Evolutionary conservation across 164 flowering plant species (phyloP).

Genomic region (Pachysandra terminalis): DNA sequence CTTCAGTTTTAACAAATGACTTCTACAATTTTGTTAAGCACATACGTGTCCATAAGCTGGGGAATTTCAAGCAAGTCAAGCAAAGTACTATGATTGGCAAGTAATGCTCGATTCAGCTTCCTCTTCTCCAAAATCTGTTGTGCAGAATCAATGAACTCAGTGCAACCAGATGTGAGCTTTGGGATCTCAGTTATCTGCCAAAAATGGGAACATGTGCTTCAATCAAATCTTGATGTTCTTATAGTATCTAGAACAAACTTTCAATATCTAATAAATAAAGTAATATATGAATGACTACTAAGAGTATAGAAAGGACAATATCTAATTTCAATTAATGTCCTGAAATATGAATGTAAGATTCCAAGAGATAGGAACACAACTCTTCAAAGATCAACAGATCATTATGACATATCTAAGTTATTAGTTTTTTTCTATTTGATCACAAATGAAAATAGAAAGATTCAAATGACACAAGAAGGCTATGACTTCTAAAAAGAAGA

Average conservation of each 20-base stretch:
- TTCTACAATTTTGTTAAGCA: constrained; percentile 19
- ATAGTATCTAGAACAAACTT: neutral
- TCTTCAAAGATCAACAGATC: neutral
- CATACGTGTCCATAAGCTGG: constrained; percentile 99
- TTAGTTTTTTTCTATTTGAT: no score
- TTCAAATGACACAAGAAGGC: no score
- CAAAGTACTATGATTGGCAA: constrained; percentile 90
- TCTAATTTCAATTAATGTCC: neutral
- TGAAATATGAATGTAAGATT: neutral
- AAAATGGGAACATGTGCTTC: constrained; percentile 2
- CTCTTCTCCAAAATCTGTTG: constrained; percentile 90
- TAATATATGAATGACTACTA: neutral
- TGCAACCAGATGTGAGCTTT: constrained; percentile 87
- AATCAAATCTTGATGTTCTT: neutral
- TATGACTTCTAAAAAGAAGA: no score
- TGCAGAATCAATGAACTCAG: constrained; percentile 88
- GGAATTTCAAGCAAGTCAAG: constrained; percentile 99
- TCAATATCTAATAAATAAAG: neutral
- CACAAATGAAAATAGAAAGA: neutral
- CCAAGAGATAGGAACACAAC: neutral
- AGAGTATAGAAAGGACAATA: neutral
- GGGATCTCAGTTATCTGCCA: constrained; percentile 88
- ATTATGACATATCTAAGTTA: no score
- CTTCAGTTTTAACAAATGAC: neutral
- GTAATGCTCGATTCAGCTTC: constrained; percentile 80